These are phyloP conservation scores for Monosporascus cannonballus DNA, from an alignment of 2,329 filamentous ascomycete genomes.

Conservation along the genomic window DNA sequence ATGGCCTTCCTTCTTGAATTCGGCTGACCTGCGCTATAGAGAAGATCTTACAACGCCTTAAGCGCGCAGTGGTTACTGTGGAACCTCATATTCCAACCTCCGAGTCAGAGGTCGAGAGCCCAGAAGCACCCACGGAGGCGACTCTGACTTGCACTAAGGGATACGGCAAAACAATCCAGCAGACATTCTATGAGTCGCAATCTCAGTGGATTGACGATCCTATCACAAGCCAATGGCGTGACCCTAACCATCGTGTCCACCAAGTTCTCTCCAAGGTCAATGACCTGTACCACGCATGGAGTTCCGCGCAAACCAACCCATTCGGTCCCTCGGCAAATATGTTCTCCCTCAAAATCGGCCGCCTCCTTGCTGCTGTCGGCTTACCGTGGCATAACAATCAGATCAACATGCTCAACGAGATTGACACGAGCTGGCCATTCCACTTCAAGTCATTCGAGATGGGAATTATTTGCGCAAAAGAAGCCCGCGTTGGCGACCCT, in stretches of 20 bases:
- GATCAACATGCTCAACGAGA: constrained; percentile 8
- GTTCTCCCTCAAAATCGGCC: constrained; percentile 4
- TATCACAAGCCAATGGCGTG: constrained; percentile 5
- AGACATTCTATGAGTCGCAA: constrained; percentile 3
- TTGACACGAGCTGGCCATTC: constrained; percentile 8
- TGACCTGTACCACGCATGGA: constrained; percentile 2
- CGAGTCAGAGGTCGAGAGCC: not conserved
- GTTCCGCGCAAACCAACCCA: not conserved
- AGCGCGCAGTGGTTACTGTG: too few species aligned
- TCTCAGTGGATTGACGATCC: constrained; percentile 7
- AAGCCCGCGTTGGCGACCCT: constrained; percentile 4
- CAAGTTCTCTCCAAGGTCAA: constrained; percentile 1
- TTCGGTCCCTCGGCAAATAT: constrained; percentile 1
- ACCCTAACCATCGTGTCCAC: constrained; percentile 3
- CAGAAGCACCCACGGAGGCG: not conserved
- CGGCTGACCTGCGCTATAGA: not conserved
- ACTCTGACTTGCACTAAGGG: not conserved
- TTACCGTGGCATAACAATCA: constrained; percentile 10
- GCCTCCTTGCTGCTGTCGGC: constrained; percentile 1
- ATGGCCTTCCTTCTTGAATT: not conserved
- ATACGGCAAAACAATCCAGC: not conserved
- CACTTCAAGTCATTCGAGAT: constrained; percentile 9
- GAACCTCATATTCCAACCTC: not conserved
- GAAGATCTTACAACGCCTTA: not conserved
- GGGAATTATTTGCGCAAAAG: constrained; percentile 4